phyloP scores from a whole-genome alignment of 2,329 filamentous ascomycete genomes.

The Endocalyx cinctus region DNA sequence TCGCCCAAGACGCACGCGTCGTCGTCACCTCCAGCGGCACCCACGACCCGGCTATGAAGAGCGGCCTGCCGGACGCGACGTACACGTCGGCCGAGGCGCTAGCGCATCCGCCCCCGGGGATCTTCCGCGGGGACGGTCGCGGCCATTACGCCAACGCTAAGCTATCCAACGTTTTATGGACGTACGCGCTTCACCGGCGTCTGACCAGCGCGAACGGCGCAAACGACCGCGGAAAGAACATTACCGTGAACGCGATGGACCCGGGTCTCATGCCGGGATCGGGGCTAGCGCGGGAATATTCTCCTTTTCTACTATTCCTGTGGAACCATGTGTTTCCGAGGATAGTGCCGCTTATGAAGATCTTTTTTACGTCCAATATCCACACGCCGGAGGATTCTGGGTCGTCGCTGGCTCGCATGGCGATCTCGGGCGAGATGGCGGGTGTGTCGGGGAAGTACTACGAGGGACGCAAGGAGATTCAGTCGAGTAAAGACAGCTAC shows the following conservation, averaged over 20 bases:
- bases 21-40: constrained; percentile 40
- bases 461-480: constrained; percentile 34
- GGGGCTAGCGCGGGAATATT: constrained; percentile 32
- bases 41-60: constrained; percentile 42
- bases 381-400: constrained; percentile 36
- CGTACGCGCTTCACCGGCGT: constrained; percentile 37
- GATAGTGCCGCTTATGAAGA: constrained; percentile 31
- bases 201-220: constrained; percentile 18
- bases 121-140: constrained; percentile 26
- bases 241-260: constrained; percentile 39
- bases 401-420: constrained; percentile 35
- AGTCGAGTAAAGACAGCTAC: constrained; percentile 39
- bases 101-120: constrained; percentile 32
- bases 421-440: constrained; percentile 26
- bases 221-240: constrained; percentile 4
- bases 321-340: constrained; percentile 31
- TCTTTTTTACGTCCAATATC: constrained; percentile 29
- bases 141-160: constrained; percentile 41
- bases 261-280: constrained; percentile 47
- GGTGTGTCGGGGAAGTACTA: constrained; percentile 38
- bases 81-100: constrained; percentile 41
- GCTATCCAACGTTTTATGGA: constrained; percentile 44
- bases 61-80: constrained; percentile 35
- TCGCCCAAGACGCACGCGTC: constrained; percentile 36
- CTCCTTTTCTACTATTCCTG: constrained; percentile 23